Percentiles rank a stretch among this genome's conserved stretches.
These are phyloP conservation scores for Pythium dissotocum DNA, from an alignment of 352 stramenopile genomes.

Conservation along the genomic window DNA sequence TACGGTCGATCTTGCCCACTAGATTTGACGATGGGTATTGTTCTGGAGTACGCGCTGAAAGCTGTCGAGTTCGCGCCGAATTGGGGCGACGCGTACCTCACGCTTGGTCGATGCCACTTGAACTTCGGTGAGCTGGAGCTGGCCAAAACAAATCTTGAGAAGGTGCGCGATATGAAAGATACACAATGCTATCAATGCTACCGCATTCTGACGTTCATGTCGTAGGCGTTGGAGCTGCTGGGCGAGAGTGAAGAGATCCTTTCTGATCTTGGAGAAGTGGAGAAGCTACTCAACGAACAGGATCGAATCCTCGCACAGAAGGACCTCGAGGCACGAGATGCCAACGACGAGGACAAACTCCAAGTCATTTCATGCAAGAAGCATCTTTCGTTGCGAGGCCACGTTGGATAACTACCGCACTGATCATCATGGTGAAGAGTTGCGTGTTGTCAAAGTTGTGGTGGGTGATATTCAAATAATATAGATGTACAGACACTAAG, in stretches of 20 bases:
- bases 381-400: conserved; percentile 57
- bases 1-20: too few relatives aligned
- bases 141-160: conserved; percentile 45
- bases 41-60: conserved; percentile 48
- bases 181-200: too few relatives aligned
- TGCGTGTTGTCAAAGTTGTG: conserved; percentile 3
- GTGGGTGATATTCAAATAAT: conserved; percentile 17
- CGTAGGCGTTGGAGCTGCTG: conserved; percentile 52
- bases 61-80: conserved; percentile 50
- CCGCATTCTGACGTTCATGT: too few relatives aligned
- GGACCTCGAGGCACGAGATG: conserved; percentile 40
- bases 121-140: conserved; percentile 82
- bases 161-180: conserved; percentile 30
- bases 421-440: too few relatives aligned
- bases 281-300: conserved; percentile 40
- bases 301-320: conserved; percentile 38
- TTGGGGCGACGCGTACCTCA: conserved; percentile 75
- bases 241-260: conserved; percentile 45
- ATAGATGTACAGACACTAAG: conserved; percentile 36
- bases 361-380: conserved; percentile 77
- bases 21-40: too few relatives aligned
- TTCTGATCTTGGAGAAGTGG: conserved; percentile 51
- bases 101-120: conserved; percentile 64
- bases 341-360: conserved; percentile 44
- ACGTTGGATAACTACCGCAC: conserved; percentile 10